Percentiles rank a stretch among this genome's conserved stretches.
Evolutionary conservation across 257 asterid genomes (phyloP).

Genomic region (Misopates orontium): DNA sequence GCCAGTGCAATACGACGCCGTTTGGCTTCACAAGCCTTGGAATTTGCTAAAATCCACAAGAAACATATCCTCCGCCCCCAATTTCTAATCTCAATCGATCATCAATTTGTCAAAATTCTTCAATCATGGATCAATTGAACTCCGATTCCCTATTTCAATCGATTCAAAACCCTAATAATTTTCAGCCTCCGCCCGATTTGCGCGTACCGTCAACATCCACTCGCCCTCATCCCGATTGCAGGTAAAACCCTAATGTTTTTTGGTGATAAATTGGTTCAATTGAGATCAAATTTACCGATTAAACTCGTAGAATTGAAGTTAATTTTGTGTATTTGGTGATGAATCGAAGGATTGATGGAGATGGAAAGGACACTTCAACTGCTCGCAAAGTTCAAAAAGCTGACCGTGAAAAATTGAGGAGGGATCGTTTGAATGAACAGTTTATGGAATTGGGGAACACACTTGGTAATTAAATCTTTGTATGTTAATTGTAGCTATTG

Average conservation of each 20-base stretch:
- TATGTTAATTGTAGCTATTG: slow-evolving; percentile 1
- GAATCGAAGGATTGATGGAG: slow-evolving; percentile 61
- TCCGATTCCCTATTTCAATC: slow-evolving; percentile 48
- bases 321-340: neutral
- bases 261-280: neutral
- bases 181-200: slow-evolving; percentile 47
- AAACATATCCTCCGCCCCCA: slow-evolving; percentile 10
- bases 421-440: slow-evolving; percentile 97
- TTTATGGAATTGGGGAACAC: slow-evolving; percentile 81
- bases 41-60: slow-evolving; percentile 21
- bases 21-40: slow-evolving; percentile 26
- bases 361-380: slow-evolving; percentile 54
- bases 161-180: slow-evolving; percentile 46
- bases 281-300: neutral
- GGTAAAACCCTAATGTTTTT: slow-evolving; percentile 37
- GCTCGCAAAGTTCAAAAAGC: slow-evolving; percentile 96
- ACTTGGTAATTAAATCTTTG: slow-evolving; percentile 55
- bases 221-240: slow-evolving; percentile 52
- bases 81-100: slow-evolving; percentile 15
- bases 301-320: too few relatives aligned
- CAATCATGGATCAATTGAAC: slow-evolving; percentile 59
- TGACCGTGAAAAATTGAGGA: slow-evolving; percentile 92
- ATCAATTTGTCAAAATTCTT: slow-evolving; percentile 7
- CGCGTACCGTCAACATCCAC: slow-evolving; percentile 35
- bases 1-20: slow-evolving; percentile 42